phyloP scores from a whole-genome alignment of 441 rosid genomes.

The Macaranga tanarius region DNA sequence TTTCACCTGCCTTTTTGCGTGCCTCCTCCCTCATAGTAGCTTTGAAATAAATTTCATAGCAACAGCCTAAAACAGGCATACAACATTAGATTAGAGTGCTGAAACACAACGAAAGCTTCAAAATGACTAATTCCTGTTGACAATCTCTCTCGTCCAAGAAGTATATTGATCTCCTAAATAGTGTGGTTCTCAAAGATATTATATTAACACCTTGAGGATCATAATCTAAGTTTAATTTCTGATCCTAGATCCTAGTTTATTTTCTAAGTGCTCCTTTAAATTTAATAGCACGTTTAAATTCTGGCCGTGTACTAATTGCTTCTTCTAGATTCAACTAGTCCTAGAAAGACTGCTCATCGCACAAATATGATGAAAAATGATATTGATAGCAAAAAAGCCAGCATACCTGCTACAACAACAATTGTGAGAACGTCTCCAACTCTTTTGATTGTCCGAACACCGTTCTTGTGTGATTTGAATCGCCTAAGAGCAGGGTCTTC shows the following conservation, averaged over 20 bases:
- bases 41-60: constrained; percentile 84
- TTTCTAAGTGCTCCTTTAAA: neutral
- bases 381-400: constrained; percentile 2
- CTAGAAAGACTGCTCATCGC: neutral
- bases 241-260: neutral
- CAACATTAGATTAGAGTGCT: neutral
- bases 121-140: neutral
- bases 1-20: constrained; percentile 41
- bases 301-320: neutral
- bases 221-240: neutral
- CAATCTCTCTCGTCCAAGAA: neutral
- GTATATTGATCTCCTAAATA: neutral
- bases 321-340: neutral
- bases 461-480: constrained; percentile 74
- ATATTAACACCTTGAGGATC: neutral
- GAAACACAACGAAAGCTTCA: neutral
- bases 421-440: constrained; percentile 75
- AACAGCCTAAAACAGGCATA: constrained; percentile 57
- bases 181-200: neutral
- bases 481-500: constrained; percentile 63
- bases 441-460: constrained; percentile 52
- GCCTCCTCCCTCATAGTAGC: constrained; percentile 69
- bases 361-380: neutral
- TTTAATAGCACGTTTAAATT: neutral
- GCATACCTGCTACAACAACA: constrained; percentile 75